phyloP scores from a whole-genome alignment of 108 stramenopile genomes.

The Discostella pseudostelligera region DNA sequence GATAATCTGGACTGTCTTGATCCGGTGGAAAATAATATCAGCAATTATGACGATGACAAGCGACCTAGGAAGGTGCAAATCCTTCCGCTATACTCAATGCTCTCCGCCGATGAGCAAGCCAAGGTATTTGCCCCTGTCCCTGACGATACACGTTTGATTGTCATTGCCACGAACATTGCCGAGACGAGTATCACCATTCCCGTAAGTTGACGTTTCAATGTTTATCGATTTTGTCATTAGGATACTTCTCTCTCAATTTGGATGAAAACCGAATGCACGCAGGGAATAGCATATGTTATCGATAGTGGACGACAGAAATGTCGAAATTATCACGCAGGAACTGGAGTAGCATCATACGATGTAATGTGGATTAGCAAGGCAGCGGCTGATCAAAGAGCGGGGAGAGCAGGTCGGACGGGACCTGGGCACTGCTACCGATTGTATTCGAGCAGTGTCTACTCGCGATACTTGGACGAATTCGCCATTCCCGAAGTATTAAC shows the following conservation, averaged over 20 bases:
- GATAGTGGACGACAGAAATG: slow-evolving; percentile 96
- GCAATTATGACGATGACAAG: slow-evolving; percentile 42
- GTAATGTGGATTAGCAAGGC: slow-evolving; percentile 97
- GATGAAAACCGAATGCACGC: slow-evolving; percentile 70
- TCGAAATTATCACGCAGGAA: slow-evolving; percentile 76
- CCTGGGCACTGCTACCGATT: slow-evolving; percentile 98
- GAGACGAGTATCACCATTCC: slow-evolving; percentile 92
- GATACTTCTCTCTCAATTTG: not conserved
- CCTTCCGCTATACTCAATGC: slow-evolving; percentile 93
- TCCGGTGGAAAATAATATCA: slow-evolving; percentile 10
- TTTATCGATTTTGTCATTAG: not conserved
- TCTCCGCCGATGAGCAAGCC: slow-evolving; percentile 89
- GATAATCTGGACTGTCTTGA: slow-evolving; percentile 19
- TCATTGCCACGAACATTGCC: slow-evolving; percentile 97
- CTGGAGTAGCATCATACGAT: slow-evolving; percentile 89
- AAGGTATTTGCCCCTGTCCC: slow-evolving; percentile 89
- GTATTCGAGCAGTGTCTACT: slow-evolving; percentile 91
- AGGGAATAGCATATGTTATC: slow-evolving; percentile 93
- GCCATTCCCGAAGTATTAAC: slow-evolving; percentile 82
- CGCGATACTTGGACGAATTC: slow-evolving; percentile 83
- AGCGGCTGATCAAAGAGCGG: slow-evolving; percentile 96
- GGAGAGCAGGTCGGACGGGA: slow-evolving; percentile 94
- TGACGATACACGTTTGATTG: slow-evolving; percentile 87
- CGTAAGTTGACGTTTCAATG: too few species aligned
- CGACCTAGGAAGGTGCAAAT: slow-evolving; percentile 66